Evolutionary conservation across 1,284 basidiomycete genomes (phyloP).

Genomic region (Wallemia ichthyophaga): DNA sequence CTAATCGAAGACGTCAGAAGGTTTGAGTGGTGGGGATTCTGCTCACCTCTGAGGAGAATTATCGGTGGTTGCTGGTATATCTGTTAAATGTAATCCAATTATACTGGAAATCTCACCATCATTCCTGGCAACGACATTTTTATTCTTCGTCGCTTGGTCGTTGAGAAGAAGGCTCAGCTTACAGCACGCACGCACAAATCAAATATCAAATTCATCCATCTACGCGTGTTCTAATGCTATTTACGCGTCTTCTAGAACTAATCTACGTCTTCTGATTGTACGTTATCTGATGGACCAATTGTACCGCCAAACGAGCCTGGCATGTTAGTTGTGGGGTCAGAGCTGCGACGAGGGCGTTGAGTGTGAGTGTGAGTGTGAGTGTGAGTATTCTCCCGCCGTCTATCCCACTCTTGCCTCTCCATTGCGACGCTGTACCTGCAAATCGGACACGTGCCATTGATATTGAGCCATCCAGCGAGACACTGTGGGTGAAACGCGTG

Average conservation of each 20-base stretch:
- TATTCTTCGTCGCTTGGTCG: neutral
- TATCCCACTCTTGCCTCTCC: neutral
- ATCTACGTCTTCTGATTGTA: neutral
- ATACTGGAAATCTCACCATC: neutral
- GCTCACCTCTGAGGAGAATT: conserved; percentile 38
- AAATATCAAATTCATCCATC: too few relatives aligned
- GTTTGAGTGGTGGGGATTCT: neutral
- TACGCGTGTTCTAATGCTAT: too few relatives aligned
- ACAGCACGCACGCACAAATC: too few relatives aligned
- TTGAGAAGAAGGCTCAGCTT: neutral
- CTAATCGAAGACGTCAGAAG: conserved; percentile 12
- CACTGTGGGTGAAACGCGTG: conserved; percentile 53
- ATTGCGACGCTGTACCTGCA: conserved; percentile 27
- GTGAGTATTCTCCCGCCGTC: neutral
- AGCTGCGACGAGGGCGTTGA: neutral
- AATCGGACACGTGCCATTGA: conserved; percentile 53
- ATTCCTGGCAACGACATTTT: neutral
- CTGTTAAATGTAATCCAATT: neutral
- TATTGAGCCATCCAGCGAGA: conserved; percentile 50
- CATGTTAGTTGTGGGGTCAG: neutral
- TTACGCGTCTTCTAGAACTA: too few relatives aligned
- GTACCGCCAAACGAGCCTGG: neutral
- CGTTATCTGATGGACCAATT: too few relatives aligned
- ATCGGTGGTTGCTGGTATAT: conserved; percentile 62
- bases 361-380: too few relatives aligned